phyloP scores from a whole-genome alignment of 2,329 filamentous ascomycete species.

The Colletotrichum spinosum region DNA sequence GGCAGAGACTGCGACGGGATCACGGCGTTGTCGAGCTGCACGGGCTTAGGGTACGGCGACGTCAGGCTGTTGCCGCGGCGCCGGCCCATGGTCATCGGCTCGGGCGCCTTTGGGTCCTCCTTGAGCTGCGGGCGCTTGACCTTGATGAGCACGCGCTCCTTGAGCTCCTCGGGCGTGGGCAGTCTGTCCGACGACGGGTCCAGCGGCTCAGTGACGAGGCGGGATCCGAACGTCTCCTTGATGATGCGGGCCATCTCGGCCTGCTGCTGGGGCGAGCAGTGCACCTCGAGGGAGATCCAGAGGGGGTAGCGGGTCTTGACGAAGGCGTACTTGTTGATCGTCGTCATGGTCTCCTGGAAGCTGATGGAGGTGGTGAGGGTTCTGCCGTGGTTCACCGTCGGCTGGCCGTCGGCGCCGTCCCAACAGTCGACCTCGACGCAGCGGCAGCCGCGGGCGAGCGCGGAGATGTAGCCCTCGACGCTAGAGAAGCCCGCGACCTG shows the following conservation, averaged over 20 bases:
- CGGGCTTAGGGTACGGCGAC: conserved; percentile 77
- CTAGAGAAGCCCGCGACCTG: conserved; percentile 92
- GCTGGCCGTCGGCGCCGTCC: conserved; percentile 90
- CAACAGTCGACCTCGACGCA: conserved; percentile 99
- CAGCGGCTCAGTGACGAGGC: conserved; percentile 81
- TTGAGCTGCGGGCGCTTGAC: conserved; percentile 77
- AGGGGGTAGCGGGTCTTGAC: conserved; percentile 87
- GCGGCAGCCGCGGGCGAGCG: conserved; percentile 88
- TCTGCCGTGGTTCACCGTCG: conserved; percentile 90
- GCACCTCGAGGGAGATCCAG: conserved; percentile 95
- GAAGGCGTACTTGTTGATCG: conserved; percentile 96
- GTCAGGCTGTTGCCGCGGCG: conserved; percentile 78
- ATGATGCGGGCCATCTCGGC: conserved; percentile 90
- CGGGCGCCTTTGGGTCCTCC: conserved; percentile 50
- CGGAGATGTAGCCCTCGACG: conserved; percentile 93
- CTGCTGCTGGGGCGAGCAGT: conserved; percentile 88
- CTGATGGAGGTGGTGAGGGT: conserved; percentile 90
- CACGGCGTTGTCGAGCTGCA: conserved; percentile 67
- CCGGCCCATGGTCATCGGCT: conserved; percentile 53
- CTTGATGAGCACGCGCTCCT: conserved; percentile 88
- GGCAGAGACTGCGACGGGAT: conserved; percentile 64
- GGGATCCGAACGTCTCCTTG: conserved; percentile 83
- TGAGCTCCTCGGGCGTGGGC: conserved; percentile 88
- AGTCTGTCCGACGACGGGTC: conserved; percentile 75
- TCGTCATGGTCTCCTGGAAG: conserved; percentile 91